Conservation (phyloP, 2,329 filamentous ascomycete species). For the Sclerotinia nivalis region DNA sequence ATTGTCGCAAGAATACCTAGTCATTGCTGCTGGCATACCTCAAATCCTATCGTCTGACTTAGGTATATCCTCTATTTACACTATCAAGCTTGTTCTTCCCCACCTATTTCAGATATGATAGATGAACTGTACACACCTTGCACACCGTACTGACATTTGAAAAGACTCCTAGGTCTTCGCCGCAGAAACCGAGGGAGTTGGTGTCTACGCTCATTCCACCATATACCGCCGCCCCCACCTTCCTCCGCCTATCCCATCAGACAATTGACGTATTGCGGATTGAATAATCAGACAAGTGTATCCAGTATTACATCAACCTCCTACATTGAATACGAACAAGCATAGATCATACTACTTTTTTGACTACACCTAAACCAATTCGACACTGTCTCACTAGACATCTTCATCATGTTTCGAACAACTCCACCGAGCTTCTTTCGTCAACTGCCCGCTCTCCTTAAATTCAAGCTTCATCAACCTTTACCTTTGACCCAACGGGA, state of each 20-base stretch:
- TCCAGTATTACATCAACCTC: background rate
- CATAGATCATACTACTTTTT: constrained; percentile 44
- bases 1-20: constrained; percentile 11
- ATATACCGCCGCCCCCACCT: background rate
- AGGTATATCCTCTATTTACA: constrained; percentile 8
- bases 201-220: background rate
- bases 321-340: background rate
- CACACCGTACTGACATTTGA: background rate
- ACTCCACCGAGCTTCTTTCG: constrained; percentile 50
- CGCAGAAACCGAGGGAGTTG: background rate
- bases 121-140: constrained; percentile 15
- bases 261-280: background rate
- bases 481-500: constrained; percentile 57
- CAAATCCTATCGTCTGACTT: constrained; percentile 22
- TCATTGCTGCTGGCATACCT: constrained; percentile 20
- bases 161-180: background rate
- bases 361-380: constrained; percentile 49
- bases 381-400: background rate
- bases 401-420: constrained; percentile 50
- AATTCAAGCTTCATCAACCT: constrained; percentile 51
- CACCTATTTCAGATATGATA: background rate
- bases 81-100: background rate
- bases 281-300: background rate
- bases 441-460: constrained; percentile 47
- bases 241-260: background rate